Percentiles rank a stretch among this genome's conserved stretches.
Evolutionary conservation across 805 yeast genomes (phyloP).

Genomic region (Metschnikowia cubensis): DNA sequence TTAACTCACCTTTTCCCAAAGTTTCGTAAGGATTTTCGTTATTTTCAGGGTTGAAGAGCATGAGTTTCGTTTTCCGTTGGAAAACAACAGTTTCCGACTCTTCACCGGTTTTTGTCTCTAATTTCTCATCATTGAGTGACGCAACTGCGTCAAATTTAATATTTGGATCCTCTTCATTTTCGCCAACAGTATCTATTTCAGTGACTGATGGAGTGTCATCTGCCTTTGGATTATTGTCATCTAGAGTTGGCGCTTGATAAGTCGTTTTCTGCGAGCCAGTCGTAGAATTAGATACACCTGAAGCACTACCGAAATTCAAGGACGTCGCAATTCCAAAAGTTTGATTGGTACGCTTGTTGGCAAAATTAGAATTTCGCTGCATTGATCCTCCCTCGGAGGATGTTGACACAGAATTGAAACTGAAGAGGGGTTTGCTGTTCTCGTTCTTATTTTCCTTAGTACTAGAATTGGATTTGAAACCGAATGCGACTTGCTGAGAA

Average conservation of each 20-base stretch:
- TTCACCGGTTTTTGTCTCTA: conserved; percentile 62
- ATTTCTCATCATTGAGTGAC: conserved; percentile 38
- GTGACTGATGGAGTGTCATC: background rate
- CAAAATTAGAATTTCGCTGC: background rate
- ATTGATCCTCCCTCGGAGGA: background rate
- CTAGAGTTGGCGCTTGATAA: background rate
- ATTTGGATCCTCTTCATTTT: conserved; percentile 38
- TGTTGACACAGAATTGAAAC: background rate
- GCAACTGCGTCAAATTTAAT: conserved; percentile 41
- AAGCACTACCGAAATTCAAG: background rate
- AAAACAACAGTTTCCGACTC: conserved; percentile 67
- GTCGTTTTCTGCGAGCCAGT: conserved; percentile 2
- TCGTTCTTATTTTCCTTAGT: background rate
- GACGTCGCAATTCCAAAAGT: background rate
- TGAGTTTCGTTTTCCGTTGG: conserved; percentile 68
- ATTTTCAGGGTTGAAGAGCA: conserved; percentile 51
- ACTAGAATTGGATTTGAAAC: background rate
- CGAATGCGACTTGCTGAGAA: background rate
- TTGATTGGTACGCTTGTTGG: background rate
- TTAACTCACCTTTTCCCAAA: conserved; percentile 80
- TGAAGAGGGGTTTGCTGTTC: background rate
- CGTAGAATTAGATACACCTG: background rate
- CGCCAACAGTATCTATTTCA: conserved; percentile 7
- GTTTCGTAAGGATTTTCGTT: conserved; percentile 50
- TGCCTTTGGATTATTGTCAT: background rate